Base-by-base conservation (phyloP, 2,329 filamentous ascomycete genomes). In the Scorias spongiosa region DNA sequence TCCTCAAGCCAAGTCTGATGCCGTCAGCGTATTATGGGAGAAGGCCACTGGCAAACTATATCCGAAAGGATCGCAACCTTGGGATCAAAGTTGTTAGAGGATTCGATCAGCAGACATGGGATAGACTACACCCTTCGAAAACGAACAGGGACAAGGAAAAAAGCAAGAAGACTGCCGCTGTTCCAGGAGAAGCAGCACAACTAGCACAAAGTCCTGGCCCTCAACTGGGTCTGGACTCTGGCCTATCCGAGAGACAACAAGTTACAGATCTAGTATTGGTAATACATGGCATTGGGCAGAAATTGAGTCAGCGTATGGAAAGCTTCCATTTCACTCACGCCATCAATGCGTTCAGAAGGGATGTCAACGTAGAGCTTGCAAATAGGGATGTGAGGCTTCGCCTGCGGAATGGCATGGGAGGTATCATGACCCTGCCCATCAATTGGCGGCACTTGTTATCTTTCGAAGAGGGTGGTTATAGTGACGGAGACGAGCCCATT, bases 261-360 rank as follows among this genome's bases (percentile, higher is more conserved):
- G 84, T 93, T 5, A 89, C 83, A 1, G 91, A 98, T 57, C 69
- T 98, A 7, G 76, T 96, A 1, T 71, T 98, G 4, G 85, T 96
- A 9, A 84, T 91, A 38, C 91, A 98, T 56, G 91, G 91, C 2
- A 96, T 98, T 50, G 91, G 91, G 0, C 91, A 98, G 61, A 96
- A 98, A 60, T 73, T 96, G 41, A 93, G 88, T 0, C 87, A 98
- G 59, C 74, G 88, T 10, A 85, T 96, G 48, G 89, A 96, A 62
- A 94, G 86, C 54, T 98, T 88, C 55, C 86, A 96, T 61, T 98
- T 98, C 55, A 98, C 91, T 0, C 89, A 96, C 60, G 84, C 87
- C 5, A 89, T 96, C 59, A 96, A 94, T 57, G 76, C 80, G 0
- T 91, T 98, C 53, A 78, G 91, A 10, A 75, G 88, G 46, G 79